Base-by-base conservation (phyloP, 192 early-diverging fungal genomes). In the Geranomyces michiganensis region DNA sequence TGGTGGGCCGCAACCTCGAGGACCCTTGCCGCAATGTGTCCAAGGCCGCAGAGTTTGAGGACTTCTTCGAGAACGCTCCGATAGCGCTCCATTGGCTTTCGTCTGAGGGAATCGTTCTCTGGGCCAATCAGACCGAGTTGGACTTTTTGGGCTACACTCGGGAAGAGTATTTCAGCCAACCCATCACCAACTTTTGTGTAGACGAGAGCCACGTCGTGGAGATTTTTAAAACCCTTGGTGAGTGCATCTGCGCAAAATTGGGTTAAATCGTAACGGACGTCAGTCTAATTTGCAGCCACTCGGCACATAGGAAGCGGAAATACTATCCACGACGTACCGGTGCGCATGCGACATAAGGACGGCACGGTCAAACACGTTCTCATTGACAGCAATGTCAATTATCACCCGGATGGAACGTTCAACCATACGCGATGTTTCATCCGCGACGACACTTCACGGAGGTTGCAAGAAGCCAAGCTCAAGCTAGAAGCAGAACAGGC, bases 341-440 rank as follows among this genome's bases (percentile, higher is more conserved):
- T 67, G 26, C 47, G 66, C 49, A 56, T 67, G 51, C 47, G 66
- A 8, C 66, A 67, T 32, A 67, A 67, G 51, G 51, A 67, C 32
- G 66, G 66, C 6, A 51, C 46, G 13, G 55, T 67, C 48, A 67
- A 67, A 29, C 19, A 67, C 32, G 51, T 67, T 22, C 26, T 67
- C 13, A 56, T 67, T 27, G 66, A 67, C 66, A 67, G 66, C 53
- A 67, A 67, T 33, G 66, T 67, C 22, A 67, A 67, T 48, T 67
- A 67, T 29, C 51, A 67, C 66, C 66, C 66, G 7, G 66, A 67
- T 32, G 66, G 66, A 55, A 56, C 48, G 15, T 67, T 67, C 32
- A 21, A 67, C 51, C 66, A 67, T 22, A 67, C 66, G 7, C 26
- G 66, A 8, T 67, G 66, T 22, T 67, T 67, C 51, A 67, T 67